Evolutionary conservation across 345 rosid species (phyloP).

Genomic region (Syzygium aqueum): DNA sequence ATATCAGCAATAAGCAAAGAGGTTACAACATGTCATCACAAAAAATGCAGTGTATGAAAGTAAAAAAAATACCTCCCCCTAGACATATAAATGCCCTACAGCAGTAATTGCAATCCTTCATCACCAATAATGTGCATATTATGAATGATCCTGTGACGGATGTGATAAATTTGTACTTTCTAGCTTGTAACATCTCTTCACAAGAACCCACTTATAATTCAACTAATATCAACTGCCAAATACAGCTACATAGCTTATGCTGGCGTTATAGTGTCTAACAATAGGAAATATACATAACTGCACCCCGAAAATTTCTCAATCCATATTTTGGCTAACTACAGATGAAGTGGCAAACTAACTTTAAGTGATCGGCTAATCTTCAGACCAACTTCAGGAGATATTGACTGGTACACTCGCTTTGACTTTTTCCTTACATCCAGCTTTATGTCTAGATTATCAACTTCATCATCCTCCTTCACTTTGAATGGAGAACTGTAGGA

Average conservation of each 20-base stretch:
- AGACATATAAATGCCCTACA: not conserved
- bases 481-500: conserved; percentile 10
- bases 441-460: conserved; percentile 14
- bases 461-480: conserved; percentile 13
- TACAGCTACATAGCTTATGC: not conserved
- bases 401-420: conserved; percentile 1
- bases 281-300: not conserved
- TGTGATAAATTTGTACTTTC: not conserved
- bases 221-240: not conserved
- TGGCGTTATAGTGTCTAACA: not conserved
- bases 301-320: not conserved
- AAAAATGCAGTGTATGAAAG: not conserved
- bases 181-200: not conserved
- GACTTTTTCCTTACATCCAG: conserved; percentile 8
- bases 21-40: conserved; percentile 7
- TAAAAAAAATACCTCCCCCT: not conserved
- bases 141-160: not conserved
- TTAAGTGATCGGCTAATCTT: conserved; percentile 15
- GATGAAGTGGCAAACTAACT: conserved; percentile 1
- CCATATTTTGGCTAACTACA: not conserved
- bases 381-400: conserved; percentile 13
- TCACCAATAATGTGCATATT: not conserved
- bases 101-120: not conserved
- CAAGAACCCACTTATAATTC: not conserved
- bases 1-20: conserved; percentile 32